Evolutionary conservation across 2,329 filamentous ascomycete species (phyloP), one percentile per base, ranked within the genome.

Genomic region (Diaporthe aspalathi): DNA sequence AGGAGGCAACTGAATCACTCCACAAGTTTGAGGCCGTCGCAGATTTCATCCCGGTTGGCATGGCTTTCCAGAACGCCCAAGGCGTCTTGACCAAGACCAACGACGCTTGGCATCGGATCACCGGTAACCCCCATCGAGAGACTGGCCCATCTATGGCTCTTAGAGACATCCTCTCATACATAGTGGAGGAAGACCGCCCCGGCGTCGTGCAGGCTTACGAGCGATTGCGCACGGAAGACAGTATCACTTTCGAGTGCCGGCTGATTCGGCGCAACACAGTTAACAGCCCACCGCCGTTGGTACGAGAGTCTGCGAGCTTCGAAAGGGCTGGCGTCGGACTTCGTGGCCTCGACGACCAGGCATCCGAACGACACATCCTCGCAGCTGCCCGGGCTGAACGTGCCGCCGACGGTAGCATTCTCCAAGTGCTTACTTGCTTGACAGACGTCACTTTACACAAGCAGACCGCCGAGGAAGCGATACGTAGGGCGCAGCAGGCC

Each of bases 31-130:
- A 90, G 9, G 85, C 89, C 6, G 91, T 94, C 80, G 90, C 92
- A 2, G 91, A 93, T 75, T 91, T 93, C 66, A 90, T 92, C 2
- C 92, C 92, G 0, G 90, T 93, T 1, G 92, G 92, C 22, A 91
- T 94, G 81, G 93, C 91, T 76, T 92, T 94, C 71, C 89, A 90
- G 14, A 88, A 92, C 76, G 84, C 86, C 1, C 83, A 86, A 62
- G 92, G 92, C 16, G 86, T 87, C 49, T 88, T 94, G 70, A 89
- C 87, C 0, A 94, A 92, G 77, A 92, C 91, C 72, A 94, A 94
- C 76, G 88, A 92, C 63, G 89, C 90, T 11, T 94, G 85, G 83
- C 84, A 86, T 74, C 82, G 83, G 49, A 87, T 89, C 45, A 87
- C 85, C 1, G 85, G 86, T 1, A 81, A 83, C 57, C 78, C 83